Conservation (phyloP, 148 eudicot genomes). For the Rhododendron mucronatum region DNA sequence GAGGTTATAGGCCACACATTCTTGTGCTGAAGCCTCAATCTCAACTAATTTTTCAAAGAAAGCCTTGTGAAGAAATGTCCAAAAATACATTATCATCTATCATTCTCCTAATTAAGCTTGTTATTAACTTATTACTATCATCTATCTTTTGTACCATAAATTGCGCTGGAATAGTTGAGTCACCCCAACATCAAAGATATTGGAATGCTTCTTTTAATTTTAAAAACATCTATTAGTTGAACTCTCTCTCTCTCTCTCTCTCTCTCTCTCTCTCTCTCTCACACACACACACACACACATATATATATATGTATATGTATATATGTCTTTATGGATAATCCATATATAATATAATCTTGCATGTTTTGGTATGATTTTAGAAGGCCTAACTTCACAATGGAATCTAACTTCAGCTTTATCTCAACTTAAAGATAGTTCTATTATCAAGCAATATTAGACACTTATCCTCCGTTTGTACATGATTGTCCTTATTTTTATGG, state of each 20-base stretch:
- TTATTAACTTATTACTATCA: too few species aligned
- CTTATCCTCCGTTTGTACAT: not conserved
- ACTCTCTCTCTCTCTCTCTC: too few species aligned
- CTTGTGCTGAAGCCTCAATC: not conserved
- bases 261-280: too few species aligned
- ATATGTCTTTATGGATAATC: not conserved
- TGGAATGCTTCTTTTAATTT: not conserved
- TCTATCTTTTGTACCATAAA: not conserved
- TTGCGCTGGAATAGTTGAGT: not conserved
- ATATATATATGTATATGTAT: too few species aligned
- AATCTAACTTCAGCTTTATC: conserved; percentile 5
- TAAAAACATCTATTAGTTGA: not conserved
- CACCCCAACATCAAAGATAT: not conserved
- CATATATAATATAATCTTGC: not conserved
- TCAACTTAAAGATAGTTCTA: not conserved
- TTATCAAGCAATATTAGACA: not conserved
- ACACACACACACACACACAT: too few species aligned
- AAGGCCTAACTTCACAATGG: conserved; percentile 2
- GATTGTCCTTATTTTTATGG: not conserved
- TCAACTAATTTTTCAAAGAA: not conserved
- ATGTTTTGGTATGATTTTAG: not conserved
- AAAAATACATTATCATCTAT: not conserved
- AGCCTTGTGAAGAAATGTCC: not conserved
- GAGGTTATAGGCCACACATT: not conserved
- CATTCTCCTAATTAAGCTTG: not conserved